These are phyloP conservation scores for Exophiala aquamarina DNA, from an alignment of 2,329 filamentous ascomycete species.

Conservation along the genomic window DNA sequence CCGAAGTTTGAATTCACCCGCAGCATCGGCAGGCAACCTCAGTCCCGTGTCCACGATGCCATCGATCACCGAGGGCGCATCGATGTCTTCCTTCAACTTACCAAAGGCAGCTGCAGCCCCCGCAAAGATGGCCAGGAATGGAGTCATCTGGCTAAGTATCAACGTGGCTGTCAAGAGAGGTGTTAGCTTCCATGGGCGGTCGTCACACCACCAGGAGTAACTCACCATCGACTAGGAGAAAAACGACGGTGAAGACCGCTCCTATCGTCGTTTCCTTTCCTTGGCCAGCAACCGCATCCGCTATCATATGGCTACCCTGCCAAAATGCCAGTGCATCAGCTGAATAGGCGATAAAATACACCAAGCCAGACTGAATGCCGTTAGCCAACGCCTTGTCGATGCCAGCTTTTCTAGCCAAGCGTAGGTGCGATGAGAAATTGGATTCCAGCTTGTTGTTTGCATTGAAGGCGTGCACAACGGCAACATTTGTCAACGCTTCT, in stretches of 20 bases:
- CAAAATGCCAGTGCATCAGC: slow-evolving; percentile 36
- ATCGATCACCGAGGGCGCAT: too few species aligned
- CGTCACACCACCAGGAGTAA: too few species aligned
- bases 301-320: slow-evolving; percentile 51
- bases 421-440: slow-evolving; percentile 32
- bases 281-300: slow-evolving; percentile 29
- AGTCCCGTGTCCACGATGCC: slow-evolving; percentile 52
- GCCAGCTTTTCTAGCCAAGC: slow-evolving; percentile 30
- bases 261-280: slow-evolving; percentile 42
- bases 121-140: slow-evolving; percentile 51
- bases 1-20: slow-evolving; percentile 34
- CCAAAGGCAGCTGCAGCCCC: slow-evolving; percentile 54
- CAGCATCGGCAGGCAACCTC: slow-evolving; percentile 33
- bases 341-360: slow-evolving; percentile 35
- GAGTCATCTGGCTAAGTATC: slow-evolving; percentile 47
- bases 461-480: slow-evolving; percentile 52
- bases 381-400: slow-evolving; percentile 33
- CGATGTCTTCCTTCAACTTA: slow-evolving; percentile 58
- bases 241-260: slow-evolving; percentile 55
- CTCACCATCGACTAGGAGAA: slow-evolving; percentile 50
- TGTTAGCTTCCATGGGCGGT: too few species aligned
- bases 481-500: slow-evolving; percentile 52
- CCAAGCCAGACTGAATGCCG: slow-evolving; percentile 32
- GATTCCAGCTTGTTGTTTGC: slow-evolving; percentile 50
- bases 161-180: slow-evolving; percentile 45